Evolutionary conservation across 2,329 filamentous ascomycete genomes (phyloP), one percentile per base, ranked within the genome.

Genomic region (Harringtonia aguacate): DNA sequence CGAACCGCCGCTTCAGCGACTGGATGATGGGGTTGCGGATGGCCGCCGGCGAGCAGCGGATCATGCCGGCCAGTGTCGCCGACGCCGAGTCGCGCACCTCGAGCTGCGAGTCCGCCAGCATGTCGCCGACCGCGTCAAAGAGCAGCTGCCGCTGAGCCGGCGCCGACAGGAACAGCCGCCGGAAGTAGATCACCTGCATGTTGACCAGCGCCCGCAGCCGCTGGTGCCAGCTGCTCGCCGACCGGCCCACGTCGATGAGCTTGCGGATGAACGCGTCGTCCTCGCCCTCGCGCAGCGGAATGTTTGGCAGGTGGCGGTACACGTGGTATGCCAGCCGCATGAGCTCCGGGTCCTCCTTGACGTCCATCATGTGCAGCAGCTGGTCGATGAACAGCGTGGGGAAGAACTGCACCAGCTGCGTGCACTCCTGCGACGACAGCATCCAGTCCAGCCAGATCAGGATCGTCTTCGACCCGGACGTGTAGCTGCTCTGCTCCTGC

Each of bases 281-380:
- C 60, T 95, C 86, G 46, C 89, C 88, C 28, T 81, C 76, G 2
- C 86, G 81, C 65, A 95, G 90, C 0, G 92, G 89, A 45, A 98
- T 87, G 60, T 98, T 98, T 14, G 92, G 88, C 15, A 98, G 69
- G 58, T 98, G 90, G 8, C 90, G 84, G 69, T 97, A 98, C 35
- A 98, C 92, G 57, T 95, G 88, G 59, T 97, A 98, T 0, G 92
- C 90, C 9, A 95, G 74, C 10, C 85, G 83, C 70, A 95, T 94
- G 3, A 98, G 74, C 62, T 98, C 94, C 0, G 87, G 88, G 56
- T 98, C 92, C 62, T 98, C 92, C 62, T 97, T 97, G 60, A 98
- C 87, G 58, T 98, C 92, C 90, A 98, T 98, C 92, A 98, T 98
- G 68, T 98, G 89, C 42, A 98, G 69, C 14, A 98, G 76, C 60